A percentile compares a stretch with the other conserved stretches of the same genome.
These are phyloP conservation scores for Seiridium unicorne DNA, from an alignment of 2,329 filamentous ascomycete genomes.

Conservation along the genomic window DNA sequence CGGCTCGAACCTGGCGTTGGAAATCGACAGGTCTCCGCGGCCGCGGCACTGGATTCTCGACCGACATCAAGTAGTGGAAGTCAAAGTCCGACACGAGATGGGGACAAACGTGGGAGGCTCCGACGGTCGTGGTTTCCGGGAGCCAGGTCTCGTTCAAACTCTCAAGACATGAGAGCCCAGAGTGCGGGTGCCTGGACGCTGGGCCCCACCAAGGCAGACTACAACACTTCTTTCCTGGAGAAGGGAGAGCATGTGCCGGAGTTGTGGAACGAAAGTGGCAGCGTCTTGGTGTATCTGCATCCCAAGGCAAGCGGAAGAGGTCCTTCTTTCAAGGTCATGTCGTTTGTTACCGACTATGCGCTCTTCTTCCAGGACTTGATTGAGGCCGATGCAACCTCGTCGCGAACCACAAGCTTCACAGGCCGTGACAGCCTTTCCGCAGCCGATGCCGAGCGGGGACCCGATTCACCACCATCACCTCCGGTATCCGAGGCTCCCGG, in stretches of 20 bases:
- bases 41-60: conserved; percentile 22
- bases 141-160: conserved; percentile 50
- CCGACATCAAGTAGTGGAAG: conserved; percentile 36
- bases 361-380: conserved; percentile 53
- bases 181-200: conserved; percentile 52
- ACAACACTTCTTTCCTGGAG: conserved; percentile 50
- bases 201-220: conserved; percentile 51
- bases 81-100: conserved; percentile 39
- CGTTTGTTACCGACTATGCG: conserved; percentile 53
- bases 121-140: conserved; percentile 55
- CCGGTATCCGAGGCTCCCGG: conserved; percentile 31
- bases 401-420: conserved; percentile 42
- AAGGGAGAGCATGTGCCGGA: conserved; percentile 63
- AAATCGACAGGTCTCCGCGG: conserved; percentile 29
- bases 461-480: conserved; percentile 35
- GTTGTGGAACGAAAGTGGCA: conserved; percentile 62
- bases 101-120: conserved; percentile 38
- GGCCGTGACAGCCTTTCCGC: conserved; percentile 46
- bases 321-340: conserved; percentile 60
- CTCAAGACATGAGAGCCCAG: conserved; percentile 31
- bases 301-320: conserved; percentile 47
- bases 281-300: conserved; percentile 57
- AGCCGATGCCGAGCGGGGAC: conserved; percentile 44
- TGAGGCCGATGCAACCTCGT: conserved; percentile 38
- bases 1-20: conserved; percentile 22